Conservation (phyloP, 2,329 filamentous ascomycete species). For the Colletotrichum sp. region DNA sequence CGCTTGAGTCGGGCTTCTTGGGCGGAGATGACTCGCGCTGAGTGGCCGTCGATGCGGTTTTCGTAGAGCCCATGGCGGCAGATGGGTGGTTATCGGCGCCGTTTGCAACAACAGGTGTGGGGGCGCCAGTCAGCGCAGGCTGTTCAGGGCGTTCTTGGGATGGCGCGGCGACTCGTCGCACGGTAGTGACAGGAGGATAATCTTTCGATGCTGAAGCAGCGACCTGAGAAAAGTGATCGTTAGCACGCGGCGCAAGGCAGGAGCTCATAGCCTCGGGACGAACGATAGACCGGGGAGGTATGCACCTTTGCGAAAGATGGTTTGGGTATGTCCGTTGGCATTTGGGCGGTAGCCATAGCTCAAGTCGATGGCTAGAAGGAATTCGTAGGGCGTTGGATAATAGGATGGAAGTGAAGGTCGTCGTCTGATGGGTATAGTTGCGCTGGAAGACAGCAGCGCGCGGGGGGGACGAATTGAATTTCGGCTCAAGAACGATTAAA, state of each 20-base stretch:
- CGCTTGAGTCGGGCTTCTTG: background rate
- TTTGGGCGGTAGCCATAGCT: conserved; percentile 52
- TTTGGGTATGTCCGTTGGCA: conserved; percentile 55
- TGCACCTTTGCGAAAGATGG: conserved; percentile 80
- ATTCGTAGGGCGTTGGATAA: conserved; percentile 1
- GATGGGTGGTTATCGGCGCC: background rate
- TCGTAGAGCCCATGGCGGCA: conserved; percentile 7
- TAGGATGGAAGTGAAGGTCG: conserved; percentile 20
- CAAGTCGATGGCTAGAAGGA: background rate
- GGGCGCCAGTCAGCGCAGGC: background rate
- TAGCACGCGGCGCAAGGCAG: conserved; percentile 11
- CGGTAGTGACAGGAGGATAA: conserved; percentile 33
- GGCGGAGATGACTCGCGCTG: background rate
- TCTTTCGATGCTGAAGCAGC: conserved; percentile 52
- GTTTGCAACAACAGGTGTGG: background rate
- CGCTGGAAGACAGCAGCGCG: conserved; percentile 18
- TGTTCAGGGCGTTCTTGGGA: conserved; percentile 16
- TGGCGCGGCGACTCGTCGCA: conserved; percentile 26
- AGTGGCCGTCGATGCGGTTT: background rate
- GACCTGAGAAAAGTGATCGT: conserved; percentile 41
- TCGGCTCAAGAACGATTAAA: conserved; percentile 25
- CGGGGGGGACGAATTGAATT: conserved; percentile 16
- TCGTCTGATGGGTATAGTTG: background rate
- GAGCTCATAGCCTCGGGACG: background rate
- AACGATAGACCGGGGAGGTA: background rate